Evolutionary conservation across 2,329 filamentous ascomycete genomes (phyloP).

Genomic region (Neopestalotiopsis sp.): DNA sequence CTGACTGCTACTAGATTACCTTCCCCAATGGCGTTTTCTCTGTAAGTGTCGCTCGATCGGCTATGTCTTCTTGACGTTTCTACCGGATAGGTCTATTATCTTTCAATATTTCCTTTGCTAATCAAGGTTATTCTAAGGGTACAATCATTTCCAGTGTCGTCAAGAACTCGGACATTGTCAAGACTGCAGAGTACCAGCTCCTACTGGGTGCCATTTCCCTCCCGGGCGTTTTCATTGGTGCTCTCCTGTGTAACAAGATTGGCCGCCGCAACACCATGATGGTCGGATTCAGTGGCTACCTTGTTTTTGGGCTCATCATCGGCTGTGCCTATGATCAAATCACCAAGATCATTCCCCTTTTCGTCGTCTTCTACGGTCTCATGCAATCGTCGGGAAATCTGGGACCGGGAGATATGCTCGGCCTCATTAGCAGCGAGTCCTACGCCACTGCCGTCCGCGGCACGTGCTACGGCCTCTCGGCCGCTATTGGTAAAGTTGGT

Average conservation of each 20-base stretch:
- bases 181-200: constrained; percentile 54
- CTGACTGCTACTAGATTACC: constrained; percentile 41
- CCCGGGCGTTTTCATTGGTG: constrained; percentile 55
- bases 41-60: neutral
- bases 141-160: constrained; percentile 47
- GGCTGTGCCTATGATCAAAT: constrained; percentile 52
- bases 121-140: constrained; percentile 23
- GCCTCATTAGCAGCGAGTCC: constrained; percentile 53
- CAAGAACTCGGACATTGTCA: constrained; percentile 41
- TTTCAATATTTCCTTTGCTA: neutral
- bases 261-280: constrained; percentile 57
- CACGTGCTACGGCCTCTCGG: constrained; percentile 54
- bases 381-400: constrained; percentile 55
- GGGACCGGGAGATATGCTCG: constrained; percentile 56
- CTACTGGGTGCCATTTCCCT: constrained; percentile 49
- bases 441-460: constrained; percentile 57
- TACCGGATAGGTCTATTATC: neutral
- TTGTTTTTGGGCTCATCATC: constrained; percentile 57
- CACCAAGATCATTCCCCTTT: constrained; percentile 53
- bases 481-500: constrained; percentile 55
- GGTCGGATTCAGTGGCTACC: constrained; percentile 53
- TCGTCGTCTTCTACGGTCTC: constrained; percentile 53
- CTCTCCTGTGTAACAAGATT: constrained; percentile 50
- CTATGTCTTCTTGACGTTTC: neutral
- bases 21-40: constrained; percentile 18